phyloP scores from a whole-genome alignment of 495 filamentous ascomycete species.

The Physcia stellaris region DNA sequence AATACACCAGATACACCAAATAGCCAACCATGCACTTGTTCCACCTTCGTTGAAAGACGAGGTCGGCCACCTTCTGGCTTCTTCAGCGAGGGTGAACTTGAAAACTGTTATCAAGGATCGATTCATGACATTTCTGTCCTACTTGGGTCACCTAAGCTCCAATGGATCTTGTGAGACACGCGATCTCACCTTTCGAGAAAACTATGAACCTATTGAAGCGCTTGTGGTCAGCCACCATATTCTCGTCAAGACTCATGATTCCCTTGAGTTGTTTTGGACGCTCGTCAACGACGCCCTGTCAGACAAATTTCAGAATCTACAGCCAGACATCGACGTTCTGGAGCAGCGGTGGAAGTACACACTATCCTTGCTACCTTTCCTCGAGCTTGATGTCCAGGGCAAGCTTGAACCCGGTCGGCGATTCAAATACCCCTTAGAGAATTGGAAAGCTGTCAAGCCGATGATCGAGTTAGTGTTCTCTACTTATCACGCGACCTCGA shows the following conservation, averaged over 20 bases:
- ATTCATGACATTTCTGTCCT: background rate
- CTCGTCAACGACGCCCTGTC: slow-evolving; percentile 30
- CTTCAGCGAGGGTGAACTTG: slow-evolving; percentile 21
- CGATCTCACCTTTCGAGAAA: slow-evolving; percentile 52
- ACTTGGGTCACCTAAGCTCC: too few species aligned
- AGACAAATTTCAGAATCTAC: background rate
- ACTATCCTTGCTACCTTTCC: slow-evolving; percentile 61
- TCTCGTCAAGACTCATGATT: slow-evolving; percentile 23
- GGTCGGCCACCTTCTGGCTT: slow-evolving; percentile 19
- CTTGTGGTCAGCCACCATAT: slow-evolving; percentile 17
- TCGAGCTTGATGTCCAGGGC: slow-evolving; percentile 61
- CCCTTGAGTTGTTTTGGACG: slow-evolving; percentile 42
- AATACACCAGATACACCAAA: slow-evolving; percentile 27
- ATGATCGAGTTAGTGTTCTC: slow-evolving; percentile 52
- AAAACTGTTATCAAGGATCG: background rate
- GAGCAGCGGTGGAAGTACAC: slow-evolving; percentile 62
- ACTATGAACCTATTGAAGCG: slow-evolving; percentile 42
- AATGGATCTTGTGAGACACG: slow-evolving; percentile 18
- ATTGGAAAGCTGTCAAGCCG: slow-evolving; percentile 58
- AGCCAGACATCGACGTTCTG: slow-evolving; percentile 37
- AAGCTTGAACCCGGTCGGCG: slow-evolving; percentile 42
- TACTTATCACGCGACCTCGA: slow-evolving; percentile 43
- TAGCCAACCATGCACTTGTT: slow-evolving; percentile 27
- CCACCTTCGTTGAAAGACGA: slow-evolving; percentile 13
- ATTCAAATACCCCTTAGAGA: slow-evolving; percentile 40